Evolutionary conservation across 176 grass and related monocot species (phyloP).

Genomic region (Zoysia pacifica): DNA sequence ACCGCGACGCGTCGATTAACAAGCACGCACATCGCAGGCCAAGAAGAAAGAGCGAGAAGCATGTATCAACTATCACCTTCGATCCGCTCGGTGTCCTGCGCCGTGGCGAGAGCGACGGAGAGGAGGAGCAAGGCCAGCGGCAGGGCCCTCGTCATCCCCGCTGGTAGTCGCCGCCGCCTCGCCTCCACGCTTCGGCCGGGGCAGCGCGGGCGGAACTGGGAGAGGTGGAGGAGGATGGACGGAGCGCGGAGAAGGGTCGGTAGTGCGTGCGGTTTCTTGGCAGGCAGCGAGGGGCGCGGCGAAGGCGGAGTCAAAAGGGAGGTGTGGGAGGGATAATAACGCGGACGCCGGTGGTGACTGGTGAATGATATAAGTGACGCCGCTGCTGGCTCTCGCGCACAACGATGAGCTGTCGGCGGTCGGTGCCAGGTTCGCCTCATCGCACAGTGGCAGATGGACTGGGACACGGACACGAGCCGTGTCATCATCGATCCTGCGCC

Average conservation of each 20-base stretch:
- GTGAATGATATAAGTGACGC: not conserved
- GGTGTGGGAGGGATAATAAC: not conserved
- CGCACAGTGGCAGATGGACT: no score
- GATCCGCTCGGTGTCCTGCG: slow-evolving; percentile 63
- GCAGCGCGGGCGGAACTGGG: not conserved
- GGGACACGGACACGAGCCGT: not conserved
- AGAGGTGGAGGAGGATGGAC: not conserved
- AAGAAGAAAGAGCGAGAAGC: not conserved
- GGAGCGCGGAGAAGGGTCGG: not conserved
- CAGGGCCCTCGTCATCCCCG: slow-evolving; percentile 26
- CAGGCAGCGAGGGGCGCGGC: not conserved
- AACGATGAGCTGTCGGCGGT: slow-evolving; percentile 41
- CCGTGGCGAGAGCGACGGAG: not conserved
- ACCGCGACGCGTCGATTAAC: not conserved
- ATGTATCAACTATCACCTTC: slow-evolving; percentile 41
- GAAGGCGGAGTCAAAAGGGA: not conserved
- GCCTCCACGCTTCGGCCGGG: not conserved
- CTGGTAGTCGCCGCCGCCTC: not conserved
- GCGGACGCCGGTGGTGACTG: not conserved
- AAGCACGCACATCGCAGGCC: not conserved
- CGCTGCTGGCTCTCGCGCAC: slow-evolving; percentile 19
- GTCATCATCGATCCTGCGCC: not conserved
- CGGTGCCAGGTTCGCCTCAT: slow-evolving; percentile 17
- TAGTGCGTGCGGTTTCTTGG: not conserved
- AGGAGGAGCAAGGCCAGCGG: slow-evolving; percentile 41